phyloP scores from a whole-genome alignment of 2,329 filamentous ascomycete genomes.

The Dothistroma pini region DNA sequence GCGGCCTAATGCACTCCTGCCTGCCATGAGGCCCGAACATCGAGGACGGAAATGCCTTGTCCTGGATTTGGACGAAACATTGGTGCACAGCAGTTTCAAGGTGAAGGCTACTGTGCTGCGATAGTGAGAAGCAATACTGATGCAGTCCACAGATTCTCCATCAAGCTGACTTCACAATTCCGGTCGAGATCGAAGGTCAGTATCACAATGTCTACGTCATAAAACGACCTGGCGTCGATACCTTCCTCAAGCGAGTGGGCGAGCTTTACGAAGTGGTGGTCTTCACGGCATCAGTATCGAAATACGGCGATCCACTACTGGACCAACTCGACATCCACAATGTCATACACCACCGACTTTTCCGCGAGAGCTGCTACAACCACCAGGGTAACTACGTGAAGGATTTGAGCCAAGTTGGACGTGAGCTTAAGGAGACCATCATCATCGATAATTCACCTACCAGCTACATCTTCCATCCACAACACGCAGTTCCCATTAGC shows the following conservation, averaged over 20 bases:
- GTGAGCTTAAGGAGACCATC: slow-evolving; percentile 94
- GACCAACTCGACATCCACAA: slow-evolving; percentile 97
- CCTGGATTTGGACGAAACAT: slow-evolving; percentile 89
- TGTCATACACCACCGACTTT: slow-evolving; percentile 91
- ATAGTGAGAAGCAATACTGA: slow-evolving; percentile 8
- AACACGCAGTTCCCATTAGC: slow-evolving; percentile 98
- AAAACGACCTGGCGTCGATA: slow-evolving; percentile 95
- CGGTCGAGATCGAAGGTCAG: slow-evolving; percentile 97
- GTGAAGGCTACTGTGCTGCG: slow-evolving; percentile 48
- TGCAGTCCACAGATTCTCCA: slow-evolving; percentile 71
- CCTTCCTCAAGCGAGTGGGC: slow-evolving; percentile 98
- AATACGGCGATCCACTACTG: slow-evolving; percentile 95
- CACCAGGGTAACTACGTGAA: slow-evolving; percentile 99
- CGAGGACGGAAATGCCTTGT: slow-evolving; percentile 91
- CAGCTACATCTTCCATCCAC: slow-evolving; percentile 98
- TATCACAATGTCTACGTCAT: slow-evolving; percentile 99
- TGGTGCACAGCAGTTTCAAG: slow-evolving; percentile 99
- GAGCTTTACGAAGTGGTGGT: slow-evolving; percentile 98
- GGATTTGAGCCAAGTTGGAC: slow-evolving; percentile 93
- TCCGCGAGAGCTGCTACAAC: slow-evolving; percentile 98
- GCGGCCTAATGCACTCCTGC: slow-evolving; percentile 68
- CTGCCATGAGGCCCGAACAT: slow-evolving; percentile 74
- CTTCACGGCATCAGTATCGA: slow-evolving; percentile 97
- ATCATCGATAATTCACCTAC: slow-evolving; percentile 99
- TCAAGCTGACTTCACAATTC: slow-evolving; percentile 98